Base-by-base conservation (phyloP, 23 red algal species). In the Pyropia yezoensis region DNA sequence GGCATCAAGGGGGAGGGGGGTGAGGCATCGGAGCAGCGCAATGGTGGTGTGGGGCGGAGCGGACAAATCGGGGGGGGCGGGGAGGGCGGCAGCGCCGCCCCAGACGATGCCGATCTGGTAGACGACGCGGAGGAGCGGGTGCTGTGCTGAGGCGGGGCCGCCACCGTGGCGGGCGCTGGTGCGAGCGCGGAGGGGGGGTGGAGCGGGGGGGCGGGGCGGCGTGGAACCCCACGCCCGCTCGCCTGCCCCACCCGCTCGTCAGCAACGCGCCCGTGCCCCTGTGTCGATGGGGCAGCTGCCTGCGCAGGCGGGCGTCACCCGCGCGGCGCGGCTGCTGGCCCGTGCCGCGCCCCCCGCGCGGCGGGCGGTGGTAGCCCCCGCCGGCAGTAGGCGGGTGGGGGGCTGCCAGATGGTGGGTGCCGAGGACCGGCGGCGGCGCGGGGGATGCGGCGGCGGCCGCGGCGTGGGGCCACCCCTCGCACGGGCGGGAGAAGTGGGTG, bases 41-140 rank as follows among this genome's bases (percentile, higher is more conserved):
- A 69, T 70, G 12, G 59, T 78, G 22, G 62, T 73, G 16, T 13
- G 14, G 17, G 55, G 57, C 50, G 53, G 69, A 9, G 54, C 27
- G 19, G 33, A 28, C 27, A 47, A 47, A 6, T 8, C 11, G 39
- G 39, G 11, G 39, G 39, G 39, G 39, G 11, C 4, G 39, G 39
- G 4, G 39, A 13, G 4, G 39, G 6, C 1, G 39, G 6, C 39
- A 8, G 4, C 39, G 12, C 12, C 39, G 39, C 39, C 39, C 39
- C 11, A 11, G 39, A 47, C 11, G 39, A 47, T 13, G 11, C 39
- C 7, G 39, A 47, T 8, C 39, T 47, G 39, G 39, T 47, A 1
- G 39, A 47, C 4, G 39, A 47, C 11, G 39, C 11, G 39, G 39
- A 47, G 39, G 39, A 47, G 39, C 39, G 39, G 39, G 39, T 47